phyloP scores from a whole-genome alignment of 768 basidiomycete genomes.

The Leccinum longicurvipes region DNA sequence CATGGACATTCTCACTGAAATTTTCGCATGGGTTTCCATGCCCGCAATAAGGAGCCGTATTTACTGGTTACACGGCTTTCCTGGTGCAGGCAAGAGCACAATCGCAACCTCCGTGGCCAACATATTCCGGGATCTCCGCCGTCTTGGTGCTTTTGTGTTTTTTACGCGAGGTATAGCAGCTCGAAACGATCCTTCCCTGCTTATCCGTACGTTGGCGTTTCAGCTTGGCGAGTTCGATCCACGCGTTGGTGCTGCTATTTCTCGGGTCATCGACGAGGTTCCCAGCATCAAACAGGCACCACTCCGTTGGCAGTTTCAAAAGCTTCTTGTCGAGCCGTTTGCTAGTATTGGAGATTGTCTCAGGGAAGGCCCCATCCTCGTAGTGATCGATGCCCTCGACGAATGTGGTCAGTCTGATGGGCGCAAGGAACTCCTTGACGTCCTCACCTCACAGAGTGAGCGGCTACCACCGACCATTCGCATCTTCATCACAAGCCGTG shows the following conservation, averaged over 20 bases:
- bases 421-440: slow-evolving; percentile 28
- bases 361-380: slow-evolving; percentile 27
- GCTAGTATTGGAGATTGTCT: slow-evolving; percentile 10
- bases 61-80: slow-evolving; percentile 35
- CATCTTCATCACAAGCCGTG: slow-evolving; percentile 32
- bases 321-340: slow-evolving; percentile 33
- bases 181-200: slow-evolving; percentile 27
- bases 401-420: slow-evolving; percentile 27
- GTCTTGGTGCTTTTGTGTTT: slow-evolving; percentile 36
- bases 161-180: slow-evolving; percentile 32
- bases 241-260: slow-evolving; percentile 27
- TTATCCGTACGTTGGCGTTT: slow-evolving; percentile 35
- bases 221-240: slow-evolving; percentile 33
- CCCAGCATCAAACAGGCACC: slow-evolving; percentile 31
- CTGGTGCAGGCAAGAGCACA: slow-evolving; percentile 37
- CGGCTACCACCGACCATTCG: slow-evolving; percentile 24
- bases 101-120: slow-evolving; percentile 35
- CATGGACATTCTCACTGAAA: slow-evolving; percentile 26
- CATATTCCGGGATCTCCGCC: slow-evolving; percentile 29
- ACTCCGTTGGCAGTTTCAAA: slow-evolving; percentile 31
- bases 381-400: slow-evolving; percentile 37
- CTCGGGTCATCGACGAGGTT: slow-evolving; percentile 21
- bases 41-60: slow-evolving; percentile 21
- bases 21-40: slow-evolving; percentile 23
- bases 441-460: slow-evolving; percentile 24